These are phyloP conservation scores for Mortierella antarctica DNA, from an alignment of 192 early-diverging fungal genomes.

Conservation along the genomic window DNA sequence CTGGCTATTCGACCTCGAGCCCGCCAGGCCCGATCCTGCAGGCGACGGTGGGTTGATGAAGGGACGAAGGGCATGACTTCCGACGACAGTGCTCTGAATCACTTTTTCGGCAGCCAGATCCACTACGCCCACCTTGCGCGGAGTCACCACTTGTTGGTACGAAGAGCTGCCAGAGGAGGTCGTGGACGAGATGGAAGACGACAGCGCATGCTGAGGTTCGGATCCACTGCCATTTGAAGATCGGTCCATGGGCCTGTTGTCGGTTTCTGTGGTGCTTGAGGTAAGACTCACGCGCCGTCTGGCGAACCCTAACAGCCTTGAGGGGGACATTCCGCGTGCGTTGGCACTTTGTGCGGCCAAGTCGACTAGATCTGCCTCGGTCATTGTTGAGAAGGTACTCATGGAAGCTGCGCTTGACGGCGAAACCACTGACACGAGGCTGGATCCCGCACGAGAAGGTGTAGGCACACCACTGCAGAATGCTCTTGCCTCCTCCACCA, in stretches of 20 bases:
- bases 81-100: slow-evolving; percentile 36
- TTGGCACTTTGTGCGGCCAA: neutral
- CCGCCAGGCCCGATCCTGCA: neutral
- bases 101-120: slow-evolving; percentile 38
- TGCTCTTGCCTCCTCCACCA: slow-evolving; percentile 42
- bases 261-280: neutral
- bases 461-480: slow-evolving; percentile 29
- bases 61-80: slow-evolving; percentile 33
- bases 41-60: slow-evolving; percentile 28
- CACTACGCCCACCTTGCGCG: slow-evolving; percentile 9
- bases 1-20: slow-evolving; percentile 16
- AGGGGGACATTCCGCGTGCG: slow-evolving; percentile 8
- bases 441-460: slow-evolving; percentile 6
- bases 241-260: neutral
- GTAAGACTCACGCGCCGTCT: slow-evolving; percentile 7
- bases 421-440: neutral
- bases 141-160: too few species aligned
- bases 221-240: neutral
- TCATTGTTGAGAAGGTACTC: neutral
- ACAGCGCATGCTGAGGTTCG: neutral
- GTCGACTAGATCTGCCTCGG: neutral
- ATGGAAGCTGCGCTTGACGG: neutral
- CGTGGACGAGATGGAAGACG: neutral
- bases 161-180: too few species aligned
- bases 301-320: neutral